Percentiles rank a stretch among this genome's conserved stretches.
phyloP scores from a whole-genome alignment of 805 yeast genomes.

The Cyberlindnera euphorbiae region DNA sequence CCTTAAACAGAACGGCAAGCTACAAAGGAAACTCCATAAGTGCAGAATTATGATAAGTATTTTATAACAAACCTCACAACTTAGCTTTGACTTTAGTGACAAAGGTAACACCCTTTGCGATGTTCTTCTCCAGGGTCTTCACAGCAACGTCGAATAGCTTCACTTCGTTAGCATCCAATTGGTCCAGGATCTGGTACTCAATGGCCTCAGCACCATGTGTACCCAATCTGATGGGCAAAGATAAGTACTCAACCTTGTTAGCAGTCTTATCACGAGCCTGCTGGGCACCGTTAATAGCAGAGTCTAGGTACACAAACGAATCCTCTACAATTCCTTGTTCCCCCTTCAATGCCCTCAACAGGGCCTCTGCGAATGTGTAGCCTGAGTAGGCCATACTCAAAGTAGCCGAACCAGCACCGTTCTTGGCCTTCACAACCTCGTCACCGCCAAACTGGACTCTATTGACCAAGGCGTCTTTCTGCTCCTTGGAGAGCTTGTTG shows the following conservation, averaged over 20 bases:
- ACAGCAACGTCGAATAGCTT: conserved; percentile 51
- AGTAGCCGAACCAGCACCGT: conserved; percentile 93
- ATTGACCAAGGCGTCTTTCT: conserved; percentile 51
- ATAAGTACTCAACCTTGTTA: conserved; percentile 40
- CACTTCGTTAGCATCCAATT: conserved; percentile 47
- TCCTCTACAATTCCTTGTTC: conserved; percentile 37
- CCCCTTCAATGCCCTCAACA: conserved; percentile 31
- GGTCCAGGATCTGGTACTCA: conserved; percentile 46
- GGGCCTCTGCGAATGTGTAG: conserved; percentile 62
- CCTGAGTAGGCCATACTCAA: conserved; percentile 96
- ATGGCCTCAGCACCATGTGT: conserved; percentile 52
- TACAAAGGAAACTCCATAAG: no score
- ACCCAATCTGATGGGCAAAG: conserved; percentile 58
- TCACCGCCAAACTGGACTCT: conserved; percentile 97
- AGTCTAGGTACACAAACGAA: conserved; percentile 47
- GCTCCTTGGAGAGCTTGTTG: conserved; percentile 15
- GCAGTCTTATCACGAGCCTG: conserved; percentile 21
- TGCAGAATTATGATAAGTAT: no score
- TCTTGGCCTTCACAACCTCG: conserved; percentile 92
- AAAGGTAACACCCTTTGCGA: conserved; percentile 54
- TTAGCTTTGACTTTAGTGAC: conserved; percentile 26
- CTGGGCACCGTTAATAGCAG: conserved; percentile 20
- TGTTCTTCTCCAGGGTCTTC: conserved; percentile 50
- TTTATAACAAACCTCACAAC: no score
- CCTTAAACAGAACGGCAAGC: no score